phyloP scores from a whole-genome alignment of 306 rosid species.

The Quercus berberidifolia region DNA sequence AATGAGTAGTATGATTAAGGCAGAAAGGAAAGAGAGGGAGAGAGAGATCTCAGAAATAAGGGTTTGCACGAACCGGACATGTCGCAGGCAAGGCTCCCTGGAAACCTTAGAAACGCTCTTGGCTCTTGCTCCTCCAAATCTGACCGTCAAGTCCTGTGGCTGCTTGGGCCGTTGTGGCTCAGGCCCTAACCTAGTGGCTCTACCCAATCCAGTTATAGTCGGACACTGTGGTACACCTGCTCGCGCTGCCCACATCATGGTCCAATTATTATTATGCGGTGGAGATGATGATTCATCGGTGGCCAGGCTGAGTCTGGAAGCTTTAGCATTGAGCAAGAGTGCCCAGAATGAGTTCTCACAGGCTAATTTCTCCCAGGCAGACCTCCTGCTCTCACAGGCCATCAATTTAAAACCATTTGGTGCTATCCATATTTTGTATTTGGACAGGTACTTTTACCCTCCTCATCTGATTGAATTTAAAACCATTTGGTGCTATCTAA shows the following conservation, averaged over 20 bases:
- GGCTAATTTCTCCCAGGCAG: slow-evolving; percentile 55
- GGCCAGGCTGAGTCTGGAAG: slow-evolving; percentile 54
- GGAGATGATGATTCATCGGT: neutral
- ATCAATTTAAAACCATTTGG: slow-evolving; percentile 71
- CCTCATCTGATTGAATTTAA: no score
- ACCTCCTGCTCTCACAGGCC: slow-evolving; percentile 72
- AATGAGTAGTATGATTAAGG: neutral
- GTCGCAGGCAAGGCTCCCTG: slow-evolving; percentile 81
- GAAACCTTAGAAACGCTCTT: slow-evolving; percentile 65
- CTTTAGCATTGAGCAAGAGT: slow-evolving; percentile 72
- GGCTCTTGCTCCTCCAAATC: slow-evolving; percentile 58
- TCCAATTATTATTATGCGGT: slow-evolving; percentile 21
- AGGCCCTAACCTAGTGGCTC: slow-evolving; percentile 73
- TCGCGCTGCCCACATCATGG: slow-evolving; percentile 58
- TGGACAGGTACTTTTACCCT: slow-evolving; percentile 54
- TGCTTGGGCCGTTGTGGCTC: slow-evolving; percentile 77
- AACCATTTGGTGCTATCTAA: no score
- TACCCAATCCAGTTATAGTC: slow-evolving; percentile 39
- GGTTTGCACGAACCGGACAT: slow-evolving; percentile 80
- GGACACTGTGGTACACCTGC: slow-evolving; percentile 68
- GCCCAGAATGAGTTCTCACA: slow-evolving; percentile 44
- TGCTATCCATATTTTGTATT: slow-evolving; percentile 54
- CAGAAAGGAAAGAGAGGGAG: neutral
- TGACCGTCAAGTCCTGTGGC: slow-evolving; percentile 57
- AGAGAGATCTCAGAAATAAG: slow-evolving; percentile 43